Base-by-base conservation (phyloP, 2,329 filamentous ascomycete genomes). In the Parascedosporium putredinis region DNA sequence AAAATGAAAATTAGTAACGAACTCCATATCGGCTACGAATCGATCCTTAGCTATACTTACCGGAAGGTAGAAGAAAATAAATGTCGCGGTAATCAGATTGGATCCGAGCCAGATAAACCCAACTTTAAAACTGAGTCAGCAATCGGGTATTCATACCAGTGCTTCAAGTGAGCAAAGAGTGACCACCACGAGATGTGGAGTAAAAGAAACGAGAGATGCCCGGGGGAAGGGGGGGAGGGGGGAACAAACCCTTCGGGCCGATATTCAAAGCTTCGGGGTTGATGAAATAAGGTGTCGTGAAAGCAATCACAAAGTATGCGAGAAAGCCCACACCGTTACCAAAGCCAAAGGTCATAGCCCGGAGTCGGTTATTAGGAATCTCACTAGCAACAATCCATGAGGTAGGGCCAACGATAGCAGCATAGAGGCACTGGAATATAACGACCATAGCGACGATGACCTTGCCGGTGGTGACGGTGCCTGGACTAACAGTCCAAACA, bases 41-140 rank as follows among this genome's bases (percentile, higher is more conserved):
- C 20, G 25, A n/a, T 50, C 8, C 20, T 49, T 18, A 27, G 42
- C 46, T 16, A 47, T 23, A 18, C 45, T 47, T 52, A 52, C 50
- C 45, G 50, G 50, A 49, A 52, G 25, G 50, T 33, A 52, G 50
- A 52, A 52, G 50, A 49, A 49, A 16, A 52, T 27, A 25, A 52
- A 52, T n/a, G 36, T 45, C 20, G 40, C 45, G 46, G 45, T 49
- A 23, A 52, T 46, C n/a, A 49, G 24, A 46, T 52, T 52, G 27
- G 50, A 52, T 43, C 34, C 50, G 38, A 49, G 24, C 50, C 50
- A 52, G 45, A 52, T 52, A 45, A 25, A 52, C 20, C 50, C 50
- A 38, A 52, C 50, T 51, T n/a, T n/a, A 23, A 42, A 18, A 38
- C 42, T 38, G 42, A 47, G 45, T 51, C 34, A 50, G 43, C 27